Conservation (phyloP, 768 basidiomycete genomes). For the Phanerochaete carnosa region DNA sequence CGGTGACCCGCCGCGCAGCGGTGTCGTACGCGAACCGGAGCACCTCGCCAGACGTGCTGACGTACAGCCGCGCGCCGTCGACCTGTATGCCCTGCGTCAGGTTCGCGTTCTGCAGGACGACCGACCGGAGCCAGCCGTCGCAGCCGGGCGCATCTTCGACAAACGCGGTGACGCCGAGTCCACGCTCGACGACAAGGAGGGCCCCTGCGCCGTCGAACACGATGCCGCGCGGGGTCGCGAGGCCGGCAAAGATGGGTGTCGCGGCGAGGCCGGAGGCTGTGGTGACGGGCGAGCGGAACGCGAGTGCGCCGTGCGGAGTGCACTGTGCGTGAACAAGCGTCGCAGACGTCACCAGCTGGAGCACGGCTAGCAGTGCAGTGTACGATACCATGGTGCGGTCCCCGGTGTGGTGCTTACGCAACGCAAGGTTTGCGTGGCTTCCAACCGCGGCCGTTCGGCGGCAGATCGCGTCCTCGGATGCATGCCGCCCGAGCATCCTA, state of each 20-base stretch:
- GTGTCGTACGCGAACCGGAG: constrained; percentile 36
- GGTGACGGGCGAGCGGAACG: constrained; percentile 11
- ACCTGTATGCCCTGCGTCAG: constrained; percentile 44
- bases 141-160: constrained; percentile 28
- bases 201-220: constrained; percentile 33
- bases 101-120: constrained; percentile 33
- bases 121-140: constrained; percentile 34
- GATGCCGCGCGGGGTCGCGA: constrained; percentile 41
- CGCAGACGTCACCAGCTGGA: neutral
- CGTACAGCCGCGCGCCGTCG: constrained; percentile 32
- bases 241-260: constrained; percentile 36
- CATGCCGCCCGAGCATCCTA: too few species aligned
- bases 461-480: too few species aligned
- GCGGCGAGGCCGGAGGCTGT: constrained; percentile 33
- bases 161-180: constrained; percentile 30
- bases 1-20: constrained; percentile 24
- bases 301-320: constrained; percentile 7
- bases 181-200: constrained; percentile 13
- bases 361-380: neutral
- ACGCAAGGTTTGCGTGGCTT: too few species aligned
- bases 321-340: constrained; percentile 7
- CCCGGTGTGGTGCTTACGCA: too few species aligned
- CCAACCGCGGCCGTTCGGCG: too few species aligned
- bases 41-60: constrained; percentile 35
- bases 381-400: too few species aligned